Base-by-base conservation (phyloP, 78 protist genomes). In the Polysphondylium violaceum region DNA sequence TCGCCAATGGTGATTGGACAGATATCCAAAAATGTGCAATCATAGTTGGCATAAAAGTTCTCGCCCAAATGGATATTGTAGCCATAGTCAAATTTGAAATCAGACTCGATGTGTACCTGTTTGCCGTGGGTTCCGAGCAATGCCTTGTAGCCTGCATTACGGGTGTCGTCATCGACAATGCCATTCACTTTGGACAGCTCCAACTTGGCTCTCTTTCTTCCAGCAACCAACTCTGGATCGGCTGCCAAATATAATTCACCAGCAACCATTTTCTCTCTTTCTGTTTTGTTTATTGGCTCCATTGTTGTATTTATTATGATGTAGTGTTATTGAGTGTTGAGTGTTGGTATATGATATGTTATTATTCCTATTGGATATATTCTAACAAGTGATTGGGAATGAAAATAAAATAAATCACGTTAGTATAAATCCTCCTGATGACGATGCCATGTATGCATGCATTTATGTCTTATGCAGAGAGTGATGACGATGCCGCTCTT, bases 31-130 rank as follows among this genome's bases (percentile, higher is more conserved):
- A 79, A 29, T 16, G 40, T 12, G 44, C 88, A 19, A 87, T 78
- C 44, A 89, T 51, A 43, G 35, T 65, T 75, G 59, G 88, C 56
- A 68, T 74, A 87, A 25, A 91, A 71, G 67, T 88, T 55, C 16
- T 31, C 72, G 31, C 76, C 76, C n/a, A 64, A 53, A 25, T 51
- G 27, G 9, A 93, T 89, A 72, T 88, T 75, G 23, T 33, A 51
- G 4, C 97, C 97, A 60, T 89, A 93, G 51, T 95, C 97, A 12
- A 85, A 83, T 27, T 55, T 36, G 21, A 94, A 90, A 2, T 92
- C 67, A 33, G 96, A 81, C 21, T 90, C 95, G 0, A 89, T 2
- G 65, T 27, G 36, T 8, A 59, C 19, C 1, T 71, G 33, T 40
- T 41, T 67, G n/a, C 75, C 59, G 12, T 38, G 61, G 31, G 53